Evolutionary conservation across 345 rosid genomes (phyloP), one percentile per base, ranked within the genome.

Genomic region (Moricandia arvensis): DNA sequence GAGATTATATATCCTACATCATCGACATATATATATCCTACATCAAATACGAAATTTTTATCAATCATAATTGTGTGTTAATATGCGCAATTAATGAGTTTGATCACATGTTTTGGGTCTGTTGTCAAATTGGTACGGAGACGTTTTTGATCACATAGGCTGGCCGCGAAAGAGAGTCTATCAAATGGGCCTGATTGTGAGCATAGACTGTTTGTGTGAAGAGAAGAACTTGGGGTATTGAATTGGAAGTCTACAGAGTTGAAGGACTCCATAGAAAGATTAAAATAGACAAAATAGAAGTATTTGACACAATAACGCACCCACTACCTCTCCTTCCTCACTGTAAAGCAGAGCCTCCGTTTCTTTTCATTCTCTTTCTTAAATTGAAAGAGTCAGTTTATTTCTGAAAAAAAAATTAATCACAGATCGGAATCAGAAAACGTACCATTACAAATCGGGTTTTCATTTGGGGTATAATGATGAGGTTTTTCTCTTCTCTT

Each of bases 341-440:
- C 78, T 68, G 78, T 41, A 43, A 78, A 75, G 62, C 78, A 79
- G 82, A 74, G 71, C 82, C 75, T 67, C 66, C 60, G 38, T 73
- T 41, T 64, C 55, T 35, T n/a, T 74, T 45, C 27, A 6, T 66
- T 35, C 3, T 11, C 11, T 61, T 60, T 41, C 38, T 11, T 37
- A 6, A 8, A 24, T 7, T n/a, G n/a, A n/a, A n/a, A n/a, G n/a
- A 31, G 8, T 34, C 11, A 71, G 57, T 67, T 12, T 1, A 45
- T 63, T 68, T 47, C 57, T 49, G 27, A 24, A 33, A 16, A 24
- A 24, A 49, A 43, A 30, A 0, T 21, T 12, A 57, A 61, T 38
- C 38, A 68, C 66, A 73, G 78, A 79, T 79, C 81, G 78, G 53
- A 53, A 67, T 66, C 77, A 18, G 8, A 33, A 71, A 57, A 38